phyloP scores from a whole-genome alignment of 2,329 filamentous ascomycete genomes.

The Ophiostoma ips region DNA sequence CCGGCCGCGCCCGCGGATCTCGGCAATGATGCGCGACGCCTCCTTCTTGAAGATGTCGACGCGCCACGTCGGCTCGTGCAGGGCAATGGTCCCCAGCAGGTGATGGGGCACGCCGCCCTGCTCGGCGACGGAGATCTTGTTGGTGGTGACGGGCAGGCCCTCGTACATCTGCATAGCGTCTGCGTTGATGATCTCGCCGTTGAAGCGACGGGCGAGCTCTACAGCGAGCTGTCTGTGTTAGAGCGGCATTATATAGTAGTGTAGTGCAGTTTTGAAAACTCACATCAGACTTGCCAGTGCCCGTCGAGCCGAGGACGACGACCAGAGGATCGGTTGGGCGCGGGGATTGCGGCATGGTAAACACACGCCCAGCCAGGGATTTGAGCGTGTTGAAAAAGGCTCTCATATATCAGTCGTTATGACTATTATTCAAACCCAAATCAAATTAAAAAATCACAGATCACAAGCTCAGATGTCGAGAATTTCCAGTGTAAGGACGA shows the following conservation, averaged over 20 bases:
- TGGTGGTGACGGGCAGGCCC: constrained; percentile 86
- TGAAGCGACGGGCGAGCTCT: constrained; percentile 66
- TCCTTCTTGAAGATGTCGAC: constrained; percentile 64
- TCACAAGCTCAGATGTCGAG: not conserved
- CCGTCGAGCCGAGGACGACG: constrained; percentile 76
- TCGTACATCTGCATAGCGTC: constrained; percentile 97
- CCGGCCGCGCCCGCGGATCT: constrained; percentile 65
- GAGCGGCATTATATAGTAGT: too few species aligned
- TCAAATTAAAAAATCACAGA: too few species aligned
- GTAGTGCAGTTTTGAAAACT: constrained; percentile 13
- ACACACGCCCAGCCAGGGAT: constrained; percentile 22
- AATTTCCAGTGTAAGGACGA: too few species aligned
- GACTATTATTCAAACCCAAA: too few species aligned
- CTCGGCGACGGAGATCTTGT: constrained; percentile 69
- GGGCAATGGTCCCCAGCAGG: constrained; percentile 62
- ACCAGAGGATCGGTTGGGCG: constrained; percentile 47
- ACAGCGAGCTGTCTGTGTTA: constrained; percentile 73
- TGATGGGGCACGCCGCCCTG: constrained; percentile 75
- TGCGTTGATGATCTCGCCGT: constrained; percentile 91
- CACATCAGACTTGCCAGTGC: constrained; percentile 88
- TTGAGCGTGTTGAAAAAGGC: constrained; percentile 4
- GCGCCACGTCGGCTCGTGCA: constrained; percentile 70
- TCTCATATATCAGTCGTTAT: constrained; percentile 3
- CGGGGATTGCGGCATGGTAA: constrained; percentile 16
- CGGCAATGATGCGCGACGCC: constrained; percentile 54